phyloP scores from a whole-genome alignment of 306 rosid species.

The Erythrophleum fordii region DNA sequence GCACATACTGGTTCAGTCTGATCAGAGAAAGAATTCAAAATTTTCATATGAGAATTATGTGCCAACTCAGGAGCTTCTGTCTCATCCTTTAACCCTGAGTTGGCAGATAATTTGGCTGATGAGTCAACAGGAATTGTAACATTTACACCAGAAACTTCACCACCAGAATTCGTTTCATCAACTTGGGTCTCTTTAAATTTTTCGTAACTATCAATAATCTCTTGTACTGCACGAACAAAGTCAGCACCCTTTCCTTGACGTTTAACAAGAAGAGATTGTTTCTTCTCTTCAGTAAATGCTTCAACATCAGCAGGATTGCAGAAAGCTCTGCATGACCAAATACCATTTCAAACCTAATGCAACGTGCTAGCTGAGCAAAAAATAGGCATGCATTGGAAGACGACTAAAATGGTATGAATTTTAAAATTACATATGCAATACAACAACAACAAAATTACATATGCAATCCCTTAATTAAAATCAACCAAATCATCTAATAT shows the following conservation, averaged over 20 bases:
- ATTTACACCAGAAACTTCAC: conserved; percentile 55
- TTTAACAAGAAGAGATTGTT: conserved; percentile 82
- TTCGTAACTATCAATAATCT: conserved; percentile 78
- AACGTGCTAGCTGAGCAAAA: conserved; percentile 28
- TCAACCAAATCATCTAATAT: not conserved
- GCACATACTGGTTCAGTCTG: conserved; percentile 52
- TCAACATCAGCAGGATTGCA: conserved; percentile 96
- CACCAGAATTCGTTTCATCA: conserved; percentile 50
- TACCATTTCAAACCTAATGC: conserved; percentile 43
- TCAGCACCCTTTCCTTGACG: conserved; percentile 94
- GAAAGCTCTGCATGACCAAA: conserved; percentile 77
- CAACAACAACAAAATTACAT: not conserved
- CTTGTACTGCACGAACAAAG: conserved; percentile 90
- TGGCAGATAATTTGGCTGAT: conserved; percentile 47
- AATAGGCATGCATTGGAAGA: conserved; percentile 6
- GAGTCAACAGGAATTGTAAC: conserved; percentile 53
- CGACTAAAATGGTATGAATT: conserved; percentile 27
- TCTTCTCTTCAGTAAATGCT: conserved; percentile 97
- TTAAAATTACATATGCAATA: not conserved
- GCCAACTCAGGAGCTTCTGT: conserved; percentile 54
- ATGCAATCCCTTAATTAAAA: not conserved
- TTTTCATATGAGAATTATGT: conserved; percentile 50
- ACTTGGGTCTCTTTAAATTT: conserved; percentile 62
- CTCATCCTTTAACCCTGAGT: conserved; percentile 55
- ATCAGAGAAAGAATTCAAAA: conserved; percentile 53